These are phyloP conservation scores for Lachnellula hyalina DNA, from an alignment of 2,329 filamentous ascomycete species.

Conservation along the genomic window DNA sequence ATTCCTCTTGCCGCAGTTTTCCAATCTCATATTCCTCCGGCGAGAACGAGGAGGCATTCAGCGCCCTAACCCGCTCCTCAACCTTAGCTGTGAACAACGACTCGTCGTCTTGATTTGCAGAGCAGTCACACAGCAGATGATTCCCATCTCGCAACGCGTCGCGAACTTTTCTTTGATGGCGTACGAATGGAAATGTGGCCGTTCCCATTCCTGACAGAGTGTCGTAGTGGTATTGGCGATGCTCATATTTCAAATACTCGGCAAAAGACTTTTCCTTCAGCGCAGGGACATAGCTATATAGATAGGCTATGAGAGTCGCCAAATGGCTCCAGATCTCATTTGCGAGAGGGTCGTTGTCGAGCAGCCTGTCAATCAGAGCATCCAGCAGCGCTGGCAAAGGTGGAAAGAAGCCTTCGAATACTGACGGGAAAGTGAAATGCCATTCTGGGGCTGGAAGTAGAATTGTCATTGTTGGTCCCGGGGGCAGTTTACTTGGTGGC, in stretches of 20 bases:
- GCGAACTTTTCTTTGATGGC: constrained; percentile 8
- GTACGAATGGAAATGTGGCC: constrained; percentile 4
- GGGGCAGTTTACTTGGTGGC: neutral
- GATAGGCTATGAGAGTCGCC: constrained; percentile 3
- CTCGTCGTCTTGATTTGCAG: neutral
- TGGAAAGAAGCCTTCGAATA: constrained; percentile 1
- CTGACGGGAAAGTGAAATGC: constrained; percentile 2
- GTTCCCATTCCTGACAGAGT: constrained; percentile 9
- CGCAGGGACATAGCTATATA: constrained; percentile 6
- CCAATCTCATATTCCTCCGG: too few species aligned
- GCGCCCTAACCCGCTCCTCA: neutral
- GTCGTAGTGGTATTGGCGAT: constrained; percentile 13
- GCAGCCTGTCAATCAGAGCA: constrained; percentile 5
- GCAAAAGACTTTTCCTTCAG: constrained; percentile 8
- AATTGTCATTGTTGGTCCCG: constrained; percentile 4
- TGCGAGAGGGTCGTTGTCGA: constrained; percentile 1
- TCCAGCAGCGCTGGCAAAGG: constrained; percentile 6
- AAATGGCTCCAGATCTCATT: constrained; percentile 3
- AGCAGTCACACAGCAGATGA: neutral
- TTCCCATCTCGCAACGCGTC: constrained; percentile 4
- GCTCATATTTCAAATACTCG: constrained; percentile 10
- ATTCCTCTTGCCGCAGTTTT: too few species aligned
- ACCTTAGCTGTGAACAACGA: neutral
- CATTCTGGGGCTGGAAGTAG: constrained; percentile 8
- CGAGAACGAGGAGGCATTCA: too few species aligned